phyloP scores from a whole-genome alignment of 805 yeast genomes.

The Vanderwaltozyma polyspora region DNA sequence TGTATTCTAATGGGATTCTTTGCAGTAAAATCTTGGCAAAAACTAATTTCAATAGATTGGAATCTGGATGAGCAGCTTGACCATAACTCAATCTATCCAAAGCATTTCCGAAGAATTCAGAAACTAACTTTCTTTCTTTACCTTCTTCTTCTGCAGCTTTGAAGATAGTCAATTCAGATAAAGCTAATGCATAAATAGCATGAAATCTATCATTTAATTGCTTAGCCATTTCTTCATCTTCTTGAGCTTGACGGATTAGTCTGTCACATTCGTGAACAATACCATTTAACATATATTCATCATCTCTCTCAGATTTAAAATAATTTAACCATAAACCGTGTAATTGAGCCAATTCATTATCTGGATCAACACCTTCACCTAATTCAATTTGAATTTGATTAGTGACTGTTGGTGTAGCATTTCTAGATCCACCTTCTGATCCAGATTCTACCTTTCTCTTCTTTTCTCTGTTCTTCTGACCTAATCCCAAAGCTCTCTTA shows the following conservation, averaged over 20 bases:
- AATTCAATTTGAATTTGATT: constrained; percentile 54
- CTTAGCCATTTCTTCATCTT: constrained; percentile 12
- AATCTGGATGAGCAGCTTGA: constrained; percentile 35
- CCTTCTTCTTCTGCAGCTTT: constrained; percentile 33
- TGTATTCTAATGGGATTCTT: constrained; percentile 47
- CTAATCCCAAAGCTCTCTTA: constrained; percentile 57
- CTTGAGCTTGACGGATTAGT: constrained; percentile 37
- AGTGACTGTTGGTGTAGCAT: constrained; percentile 19
- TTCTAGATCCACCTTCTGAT: constrained; percentile 10
- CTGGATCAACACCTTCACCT: constrained; percentile 56
- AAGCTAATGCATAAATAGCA: constrained; percentile 61
- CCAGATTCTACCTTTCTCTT: constrained; percentile 14
- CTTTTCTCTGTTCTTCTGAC: constrained; percentile 40
- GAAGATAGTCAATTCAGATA: constrained; percentile 53
- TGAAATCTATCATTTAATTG: constrained; percentile 46
- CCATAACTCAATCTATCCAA: constrained; percentile 60
- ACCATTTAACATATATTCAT: constrained; percentile 63
- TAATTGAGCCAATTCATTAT: constrained; percentile 71
- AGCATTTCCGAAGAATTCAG: constrained; percentile 58
- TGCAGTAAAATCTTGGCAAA: constrained; percentile 44
- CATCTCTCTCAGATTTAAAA: constrained; percentile 42
- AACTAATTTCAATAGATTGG: constrained; percentile 39
- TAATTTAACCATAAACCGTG: constrained; percentile 63
- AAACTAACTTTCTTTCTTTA: constrained; percentile 28
- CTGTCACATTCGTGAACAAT: constrained; percentile 89